A percentile compares a stretch with the other conserved stretches of the same genome.
Conservation (phyloP, 129 eudicot species). For the Chrysanthemum seticuspe region DNA sequence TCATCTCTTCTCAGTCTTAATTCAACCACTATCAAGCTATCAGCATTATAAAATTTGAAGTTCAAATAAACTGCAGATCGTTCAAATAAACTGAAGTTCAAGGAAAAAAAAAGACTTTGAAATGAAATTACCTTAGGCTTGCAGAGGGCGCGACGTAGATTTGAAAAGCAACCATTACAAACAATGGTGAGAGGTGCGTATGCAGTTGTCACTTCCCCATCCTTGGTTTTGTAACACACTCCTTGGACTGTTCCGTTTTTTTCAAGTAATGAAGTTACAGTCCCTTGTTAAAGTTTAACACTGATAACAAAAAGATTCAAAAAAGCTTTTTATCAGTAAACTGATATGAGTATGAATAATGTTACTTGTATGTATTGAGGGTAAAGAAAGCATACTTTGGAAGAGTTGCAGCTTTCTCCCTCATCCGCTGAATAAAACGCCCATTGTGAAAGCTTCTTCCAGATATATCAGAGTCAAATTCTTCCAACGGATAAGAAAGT, state of each 20-base stretch:
- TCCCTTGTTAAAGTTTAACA: constrained; percentile 52
- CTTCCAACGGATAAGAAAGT: constrained; percentile 54
- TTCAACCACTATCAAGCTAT: too few relatives aligned
- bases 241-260: constrained; percentile 31
- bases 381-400: constrained; percentile 35
- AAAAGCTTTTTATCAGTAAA: neutral
- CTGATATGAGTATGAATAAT: neutral
- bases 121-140: too few relatives aligned
- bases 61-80: too few relatives aligned
- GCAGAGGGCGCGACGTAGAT: too few relatives aligned
- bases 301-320: constrained; percentile 10
- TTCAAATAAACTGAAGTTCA: too few relatives aligned
- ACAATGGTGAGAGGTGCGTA: too few relatives aligned
- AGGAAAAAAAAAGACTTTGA: too few relatives aligned
- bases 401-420: constrained; percentile 61
- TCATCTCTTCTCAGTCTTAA: too few relatives aligned
- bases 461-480: constrained; percentile 37
- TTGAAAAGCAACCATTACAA: too few relatives aligned
- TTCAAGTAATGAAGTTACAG: constrained; percentile 50
- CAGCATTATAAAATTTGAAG: too few relatives aligned
- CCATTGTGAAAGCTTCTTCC: constrained; percentile 73
- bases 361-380: neutral
- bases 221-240: too few relatives aligned
- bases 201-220: too few relatives aligned
- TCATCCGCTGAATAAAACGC: constrained; percentile 55